Percentiles rank a stretch among this genome's conserved stretches.
Evolutionary conservation across 1,284 basidiomycete species (phyloP).

Genomic region (Trametes pubescens): DNA sequence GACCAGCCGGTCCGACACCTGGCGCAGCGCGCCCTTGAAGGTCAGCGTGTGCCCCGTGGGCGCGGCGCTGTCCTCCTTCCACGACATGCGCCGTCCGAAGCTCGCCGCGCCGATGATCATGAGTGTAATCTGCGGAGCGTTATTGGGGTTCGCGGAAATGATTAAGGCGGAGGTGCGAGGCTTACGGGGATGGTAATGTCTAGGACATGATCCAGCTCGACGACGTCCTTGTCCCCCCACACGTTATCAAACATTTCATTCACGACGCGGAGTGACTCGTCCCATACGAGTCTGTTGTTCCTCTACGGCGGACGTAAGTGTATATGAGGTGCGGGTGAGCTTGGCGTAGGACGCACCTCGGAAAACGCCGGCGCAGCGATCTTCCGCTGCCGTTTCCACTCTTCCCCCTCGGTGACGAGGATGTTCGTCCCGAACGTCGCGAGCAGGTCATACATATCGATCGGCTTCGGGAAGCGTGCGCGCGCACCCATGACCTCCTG

Average conservation of each 20-base stretch:
- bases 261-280: conserved; percentile 54
- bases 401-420: conserved; percentile 64
- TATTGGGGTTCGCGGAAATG: not conserved
- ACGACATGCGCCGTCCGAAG: conserved; percentile 62
- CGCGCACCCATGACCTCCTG: conserved; percentile 36
- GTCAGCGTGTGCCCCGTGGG: conserved; percentile 59
- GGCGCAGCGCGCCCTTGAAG: conserved; percentile 63
- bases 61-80: conserved; percentile 52
- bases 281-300: conserved; percentile 67
- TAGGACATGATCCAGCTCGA: conserved; percentile 44
- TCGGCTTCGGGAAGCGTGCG: conserved; percentile 46
- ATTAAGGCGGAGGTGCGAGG: not conserved
- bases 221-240: conserved; percentile 44
- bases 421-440: conserved; percentile 59
- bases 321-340: not conserved
- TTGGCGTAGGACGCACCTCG: conserved; percentile 41
- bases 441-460: conserved; percentile 44
- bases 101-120: conserved; percentile 65
- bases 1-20: conserved; percentile 53
- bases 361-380: conserved; percentile 52
- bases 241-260: conserved; percentile 47
- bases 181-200: conserved; percentile 58
- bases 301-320: conserved; percentile 23
- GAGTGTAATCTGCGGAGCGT: conserved; percentile 55
- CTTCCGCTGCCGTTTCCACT: conserved; percentile 68